Evolutionary conservation across 345 rosid genomes (phyloP).

Genomic region (Toxicodendron radicans): DNA sequence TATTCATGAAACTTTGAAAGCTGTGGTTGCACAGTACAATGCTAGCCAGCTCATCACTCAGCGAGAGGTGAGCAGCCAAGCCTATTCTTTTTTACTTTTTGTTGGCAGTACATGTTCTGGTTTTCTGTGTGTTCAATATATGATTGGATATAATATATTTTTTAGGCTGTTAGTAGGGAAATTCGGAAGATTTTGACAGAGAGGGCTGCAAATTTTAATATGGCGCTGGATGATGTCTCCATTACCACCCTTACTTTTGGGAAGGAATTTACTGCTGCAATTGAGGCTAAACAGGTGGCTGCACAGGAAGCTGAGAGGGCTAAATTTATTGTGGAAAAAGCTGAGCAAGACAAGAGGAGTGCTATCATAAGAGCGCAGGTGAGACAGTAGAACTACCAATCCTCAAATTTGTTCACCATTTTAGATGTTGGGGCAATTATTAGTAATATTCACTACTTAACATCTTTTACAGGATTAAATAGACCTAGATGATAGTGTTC

Average conservation of each 20-base stretch:
- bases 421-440: not conserved
- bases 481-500: not conserved
- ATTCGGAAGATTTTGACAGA: conserved; percentile 85
- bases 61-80: conserved; percentile 60
- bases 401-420: not conserved
- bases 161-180: conserved; percentile 79
- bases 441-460: not conserved
- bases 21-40: conserved; percentile 94
- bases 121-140: not conserved
- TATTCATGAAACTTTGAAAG: conserved; percentile 85
- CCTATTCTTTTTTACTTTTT: not conserved
- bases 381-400: not conserved
- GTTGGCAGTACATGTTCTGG: not conserved
- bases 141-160: not conserved
- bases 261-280: conserved; percentile 92
- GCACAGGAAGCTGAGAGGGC: conserved; percentile 98
- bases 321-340: conserved; percentile 91
- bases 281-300: conserved; percentile 92
- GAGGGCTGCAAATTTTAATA: conserved; percentile 68
- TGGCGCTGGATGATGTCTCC: conserved; percentile 90
- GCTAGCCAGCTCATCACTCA: conserved; percentile 97
- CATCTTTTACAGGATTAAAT: not conserved
- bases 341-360: conserved; percentile 91
- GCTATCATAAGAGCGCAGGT: conserved; percentile 94
- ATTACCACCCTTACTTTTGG: conserved; percentile 85